Evolutionary conservation across 176 grass and related monocot genomes (phyloP).

Genomic region (Echinochloa phyllopogon): DNA sequence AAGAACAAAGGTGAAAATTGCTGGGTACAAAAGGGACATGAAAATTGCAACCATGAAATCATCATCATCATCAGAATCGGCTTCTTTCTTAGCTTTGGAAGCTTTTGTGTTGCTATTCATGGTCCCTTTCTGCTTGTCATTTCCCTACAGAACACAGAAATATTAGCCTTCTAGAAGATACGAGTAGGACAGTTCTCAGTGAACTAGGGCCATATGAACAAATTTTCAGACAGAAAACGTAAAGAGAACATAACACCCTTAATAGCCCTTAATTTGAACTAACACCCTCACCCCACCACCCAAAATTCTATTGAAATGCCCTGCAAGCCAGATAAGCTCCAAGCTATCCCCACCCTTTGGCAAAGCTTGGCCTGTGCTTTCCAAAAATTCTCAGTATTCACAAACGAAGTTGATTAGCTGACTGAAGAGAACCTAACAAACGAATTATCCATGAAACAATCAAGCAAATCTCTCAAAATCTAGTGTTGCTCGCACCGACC

Average conservation of each 20-base stretch:
- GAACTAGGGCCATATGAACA: neutral
- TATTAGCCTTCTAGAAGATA: neutral
- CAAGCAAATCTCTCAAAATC: neutral
- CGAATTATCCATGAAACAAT: neutral
- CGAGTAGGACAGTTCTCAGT: neutral
- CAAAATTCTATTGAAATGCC: neutral
- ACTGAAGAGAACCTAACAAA: neutral
- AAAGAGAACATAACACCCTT: neutral
- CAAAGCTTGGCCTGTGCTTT: neutral
- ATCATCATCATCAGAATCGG: conserved; percentile 35
- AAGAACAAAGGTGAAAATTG: conserved; percentile 19
- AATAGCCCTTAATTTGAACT: no score
- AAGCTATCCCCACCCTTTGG: neutral
- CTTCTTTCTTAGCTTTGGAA: conserved; percentile 61
- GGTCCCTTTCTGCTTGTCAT: conserved; percentile 42
- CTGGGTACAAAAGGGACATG: neutral
- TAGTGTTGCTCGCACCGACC: neutral
- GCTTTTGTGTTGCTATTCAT: conserved; percentile 40
- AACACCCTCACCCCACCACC: neutral
- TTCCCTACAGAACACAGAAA: conserved; percentile 36
- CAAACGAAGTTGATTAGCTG: neutral
- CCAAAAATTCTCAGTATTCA: neutral
- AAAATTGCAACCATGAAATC: conserved; percentile 40
- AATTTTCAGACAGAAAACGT: neutral
- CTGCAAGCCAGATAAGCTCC: neutral